Conservation (phyloP, 2,329 filamentous ascomycete species). For the Exophiala mesophila region DNA sequence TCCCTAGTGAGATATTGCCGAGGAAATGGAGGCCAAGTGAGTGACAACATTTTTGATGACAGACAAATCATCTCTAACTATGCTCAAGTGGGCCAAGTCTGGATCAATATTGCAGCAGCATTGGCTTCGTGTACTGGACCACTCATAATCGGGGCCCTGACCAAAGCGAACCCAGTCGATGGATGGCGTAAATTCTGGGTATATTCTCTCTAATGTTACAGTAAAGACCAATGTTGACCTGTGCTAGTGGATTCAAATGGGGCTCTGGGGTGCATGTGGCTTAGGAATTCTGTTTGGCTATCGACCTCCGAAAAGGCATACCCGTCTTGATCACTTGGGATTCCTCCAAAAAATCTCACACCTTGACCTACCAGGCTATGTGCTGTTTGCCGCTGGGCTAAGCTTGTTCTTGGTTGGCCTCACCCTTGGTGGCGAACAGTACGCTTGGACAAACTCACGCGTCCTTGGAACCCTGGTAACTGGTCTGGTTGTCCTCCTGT, state of each 20-base stretch:
- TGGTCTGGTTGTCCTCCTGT: conserved; percentile 6
- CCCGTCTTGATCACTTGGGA: conserved; percentile 2
- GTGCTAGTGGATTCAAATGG: conserved; percentile 15
- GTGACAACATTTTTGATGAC: neutral
- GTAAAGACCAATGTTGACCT: no score
- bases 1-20: conserved; percentile 18
- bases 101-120: conserved; percentile 6
- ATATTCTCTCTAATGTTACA: neutral
- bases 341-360: conserved; percentile 6
- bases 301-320: conserved; percentile 8
- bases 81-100: conserved; percentile 10
- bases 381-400: conserved; percentile 2
- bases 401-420: conserved; percentile 1
- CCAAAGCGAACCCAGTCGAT: neutral
- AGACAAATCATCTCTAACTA: neutral
- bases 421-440: conserved; percentile 4
- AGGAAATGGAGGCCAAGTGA: conserved; percentile 14
- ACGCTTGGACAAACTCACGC: conserved; percentile 6
- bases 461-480: conserved; percentile 4
- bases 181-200: conserved; percentile 18
- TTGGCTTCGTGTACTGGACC: conserved; percentile 6
- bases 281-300: conserved; percentile 4
- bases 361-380: conserved; percentile 2
- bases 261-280: conserved; percentile 6
- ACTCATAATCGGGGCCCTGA: conserved; percentile 13